phyloP scores from a whole-genome alignment of 805 yeast genomes.

The Wickerhamomyces strasburgensis region DNA sequence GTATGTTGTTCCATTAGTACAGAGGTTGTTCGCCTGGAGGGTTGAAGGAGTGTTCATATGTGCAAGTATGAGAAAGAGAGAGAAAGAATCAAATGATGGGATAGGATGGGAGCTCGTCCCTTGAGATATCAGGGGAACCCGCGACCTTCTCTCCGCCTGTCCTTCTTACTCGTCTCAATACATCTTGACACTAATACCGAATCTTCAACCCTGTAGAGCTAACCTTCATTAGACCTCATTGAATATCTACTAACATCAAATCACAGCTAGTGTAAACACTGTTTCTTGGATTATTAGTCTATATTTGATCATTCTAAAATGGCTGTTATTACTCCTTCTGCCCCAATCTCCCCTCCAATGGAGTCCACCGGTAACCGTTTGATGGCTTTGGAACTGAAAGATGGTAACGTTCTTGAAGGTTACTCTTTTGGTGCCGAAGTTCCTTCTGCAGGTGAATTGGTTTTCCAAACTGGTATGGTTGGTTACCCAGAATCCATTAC shows the following conservation, averaged over 20 bases:
- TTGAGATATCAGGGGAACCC: background rate
- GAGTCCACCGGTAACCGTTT: slow-evolving; percentile 76
- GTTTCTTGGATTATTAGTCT: too few species aligned
- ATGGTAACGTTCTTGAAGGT: slow-evolving; percentile 85
- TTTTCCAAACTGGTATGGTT: slow-evolving; percentile 99
- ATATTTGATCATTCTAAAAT: slow-evolving; percentile 6
- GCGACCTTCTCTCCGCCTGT: too few species aligned
- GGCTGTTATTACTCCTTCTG: slow-evolving; percentile 43
- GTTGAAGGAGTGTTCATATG: slow-evolving; percentile 2
- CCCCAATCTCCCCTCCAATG: slow-evolving; percentile 89
- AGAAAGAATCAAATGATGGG: background rate
- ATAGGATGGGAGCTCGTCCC: background rate
- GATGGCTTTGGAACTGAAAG: slow-evolving; percentile 83
- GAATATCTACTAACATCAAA: too few species aligned
- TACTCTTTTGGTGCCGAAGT: slow-evolving; percentile 94
- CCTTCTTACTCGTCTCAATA: too few species aligned
- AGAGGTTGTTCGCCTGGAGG: background rate
- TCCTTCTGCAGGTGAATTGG: slow-evolving; percentile 92
- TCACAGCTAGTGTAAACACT: too few species aligned
- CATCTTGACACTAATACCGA: too few species aligned
- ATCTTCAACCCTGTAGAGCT: too few species aligned
- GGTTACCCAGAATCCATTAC: slow-evolving; percentile 98
- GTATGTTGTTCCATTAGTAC: background rate
- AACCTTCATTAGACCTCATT: too few species aligned
- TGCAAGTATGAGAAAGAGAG: slow-evolving; percentile 16